Conservation (phyloP, 1,284 basidiomycete species). For the Tilletia walkeri region DNA sequence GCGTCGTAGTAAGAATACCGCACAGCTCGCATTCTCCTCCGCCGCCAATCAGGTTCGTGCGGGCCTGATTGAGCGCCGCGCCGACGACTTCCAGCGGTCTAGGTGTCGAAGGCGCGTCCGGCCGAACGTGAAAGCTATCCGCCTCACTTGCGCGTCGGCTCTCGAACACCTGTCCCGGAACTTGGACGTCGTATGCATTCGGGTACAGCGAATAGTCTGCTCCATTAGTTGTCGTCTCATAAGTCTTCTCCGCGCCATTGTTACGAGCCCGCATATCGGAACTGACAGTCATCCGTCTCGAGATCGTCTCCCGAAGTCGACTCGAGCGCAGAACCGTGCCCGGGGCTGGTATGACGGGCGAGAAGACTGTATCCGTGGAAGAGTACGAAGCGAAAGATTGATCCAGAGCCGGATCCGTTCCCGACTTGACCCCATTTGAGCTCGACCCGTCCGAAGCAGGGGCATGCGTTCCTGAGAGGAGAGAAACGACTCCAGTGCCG, state of each 20-base stretch:
- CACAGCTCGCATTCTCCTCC: constrained; percentile 19
- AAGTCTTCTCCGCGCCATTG: neutral
- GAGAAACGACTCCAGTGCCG: neutral
- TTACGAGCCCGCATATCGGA: neutral
- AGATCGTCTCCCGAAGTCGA: neutral
- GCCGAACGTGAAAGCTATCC: neutral
- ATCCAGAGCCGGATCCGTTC: too few species aligned
- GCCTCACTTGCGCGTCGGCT: neutral
- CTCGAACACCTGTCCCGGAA: neutral
- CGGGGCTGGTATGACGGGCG: neutral
- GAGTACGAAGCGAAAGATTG: neutral
- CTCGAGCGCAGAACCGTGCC: neutral
- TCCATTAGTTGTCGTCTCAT: neutral
- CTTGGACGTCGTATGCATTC: too few species aligned
- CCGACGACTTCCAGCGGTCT: neutral
- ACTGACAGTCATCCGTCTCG: constrained; percentile 12
- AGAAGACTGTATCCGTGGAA: neutral
- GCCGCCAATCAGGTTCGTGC: neutral
- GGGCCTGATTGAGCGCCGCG: neutral
- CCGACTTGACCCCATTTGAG: too few species aligned
- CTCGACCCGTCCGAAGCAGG: neutral
- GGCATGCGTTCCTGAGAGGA: neutral
- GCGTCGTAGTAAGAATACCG: neutral
- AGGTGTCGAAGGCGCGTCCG: neutral
- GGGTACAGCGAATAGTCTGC: neutral